Conservation (phyloP, 2,329 filamentous ascomycete species). For the Xylariaceae sp. region DNA sequence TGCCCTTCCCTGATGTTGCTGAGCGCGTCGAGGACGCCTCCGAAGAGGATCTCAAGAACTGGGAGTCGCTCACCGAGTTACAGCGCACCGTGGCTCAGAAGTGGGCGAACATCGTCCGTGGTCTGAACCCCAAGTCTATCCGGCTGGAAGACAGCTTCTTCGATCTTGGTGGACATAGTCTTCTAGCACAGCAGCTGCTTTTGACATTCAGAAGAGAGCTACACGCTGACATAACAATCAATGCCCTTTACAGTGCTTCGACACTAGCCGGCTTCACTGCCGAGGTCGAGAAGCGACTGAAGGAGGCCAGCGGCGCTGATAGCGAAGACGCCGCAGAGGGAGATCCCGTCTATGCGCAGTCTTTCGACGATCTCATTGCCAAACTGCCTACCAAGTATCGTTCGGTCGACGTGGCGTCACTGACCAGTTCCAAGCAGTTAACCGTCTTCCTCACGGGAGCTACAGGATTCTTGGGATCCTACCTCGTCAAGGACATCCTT, state of each 20-base stretch:
- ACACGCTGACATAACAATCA: slow-evolving; percentile 58
- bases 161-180: slow-evolving; percentile 73
- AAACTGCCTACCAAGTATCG: slow-evolving; percentile 37
- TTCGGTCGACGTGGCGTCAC: slow-evolving; percentile 23
- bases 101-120: slow-evolving; percentile 67
- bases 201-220: slow-evolving; percentile 52
- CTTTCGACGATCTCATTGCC: slow-evolving; percentile 41
- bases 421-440: not conserved
- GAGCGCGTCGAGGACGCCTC: slow-evolving; percentile 50
- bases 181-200: slow-evolving; percentile 76
- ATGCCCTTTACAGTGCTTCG: slow-evolving; percentile 62
- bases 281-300: slow-evolving; percentile 42
- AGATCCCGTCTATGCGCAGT: slow-evolving; percentile 45
- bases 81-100: slow-evolving; percentile 63
- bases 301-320: not conserved
- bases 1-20: slow-evolving; percentile 75
- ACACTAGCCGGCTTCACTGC: slow-evolving; percentile 42
- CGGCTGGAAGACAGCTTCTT: slow-evolving; percentile 60
- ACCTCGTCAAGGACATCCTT: slow-evolving; percentile 71
- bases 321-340: slow-evolving; percentile 31
- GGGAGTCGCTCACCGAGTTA: slow-evolving; percentile 45
- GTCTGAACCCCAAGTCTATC: slow-evolving; percentile 63
- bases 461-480: slow-evolving; percentile 83
- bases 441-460: slow-evolving; percentile 70
- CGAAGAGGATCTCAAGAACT: slow-evolving; percentile 39